phyloP scores from a whole-genome alignment of 441 rosid species.

The Raphanus hybrid region DNA sequence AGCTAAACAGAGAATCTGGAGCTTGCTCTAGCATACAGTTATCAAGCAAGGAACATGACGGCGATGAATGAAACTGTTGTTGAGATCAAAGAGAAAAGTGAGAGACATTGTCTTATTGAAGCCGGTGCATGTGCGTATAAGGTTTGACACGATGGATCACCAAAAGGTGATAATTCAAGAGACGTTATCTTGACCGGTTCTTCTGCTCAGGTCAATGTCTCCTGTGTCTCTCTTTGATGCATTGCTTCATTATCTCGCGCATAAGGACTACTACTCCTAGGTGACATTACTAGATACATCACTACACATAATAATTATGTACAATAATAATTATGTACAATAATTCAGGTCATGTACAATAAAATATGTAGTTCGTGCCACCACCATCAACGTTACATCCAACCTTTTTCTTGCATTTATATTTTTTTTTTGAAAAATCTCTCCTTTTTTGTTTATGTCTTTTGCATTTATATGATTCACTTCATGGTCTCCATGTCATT shows the following conservation, averaged over 20 bases:
- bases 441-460: no score
- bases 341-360: no score
- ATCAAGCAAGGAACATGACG: slow-evolving; percentile 45
- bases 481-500: slow-evolving; percentile 40
- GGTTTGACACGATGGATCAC: slow-evolving; percentile 58
- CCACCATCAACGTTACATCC: no score
- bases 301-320: no score
- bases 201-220: slow-evolving; percentile 54
- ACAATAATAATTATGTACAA: no score
- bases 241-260: background rate
- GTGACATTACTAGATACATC: background rate
- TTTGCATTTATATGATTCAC: background rate
- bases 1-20: no score
- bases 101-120: slow-evolving; percentile 66
- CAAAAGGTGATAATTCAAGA: slow-evolving; percentile 70
- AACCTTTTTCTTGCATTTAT: background rate
- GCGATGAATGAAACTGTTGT: slow-evolving; percentile 46
- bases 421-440: no score
- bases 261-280: no score
- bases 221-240: slow-evolving; percentile 53
- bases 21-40: no score
- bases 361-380: no score
- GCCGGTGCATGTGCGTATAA: slow-evolving; percentile 73
- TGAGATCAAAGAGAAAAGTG: slow-evolving; percentile 55
- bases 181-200: slow-evolving; percentile 65